These are phyloP conservation scores for Neofusicoccum sp. DNA, from an alignment of 2,329 filamentous ascomycete genomes.

Conservation along the genomic window DNA sequence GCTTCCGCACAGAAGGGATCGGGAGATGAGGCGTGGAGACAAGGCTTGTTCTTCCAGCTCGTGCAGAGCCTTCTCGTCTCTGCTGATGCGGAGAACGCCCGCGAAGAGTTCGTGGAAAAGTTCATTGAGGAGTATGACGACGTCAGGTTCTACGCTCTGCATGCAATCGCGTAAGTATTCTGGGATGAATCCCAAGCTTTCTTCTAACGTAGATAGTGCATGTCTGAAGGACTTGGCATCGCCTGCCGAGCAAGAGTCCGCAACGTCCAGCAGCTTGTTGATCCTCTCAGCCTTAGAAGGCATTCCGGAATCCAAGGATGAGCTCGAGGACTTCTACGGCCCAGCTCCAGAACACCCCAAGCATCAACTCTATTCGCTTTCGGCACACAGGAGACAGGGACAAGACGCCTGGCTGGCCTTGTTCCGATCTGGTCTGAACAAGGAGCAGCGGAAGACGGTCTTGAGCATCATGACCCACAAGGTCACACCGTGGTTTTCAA, in stretches of 20 bases:
- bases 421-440: conserved; percentile 64
- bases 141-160: conserved; percentile 78
- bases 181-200: not conserved
- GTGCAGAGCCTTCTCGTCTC: conserved; percentile 61
- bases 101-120: conserved; percentile 71
- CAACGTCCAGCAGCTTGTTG: conserved; percentile 56
- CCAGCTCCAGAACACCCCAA: conserved; percentile 64
- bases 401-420: conserved; percentile 85
- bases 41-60: conserved; percentile 63
- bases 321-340: conserved; percentile 68
- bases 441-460: conserved; percentile 75
- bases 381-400: conserved; percentile 72
- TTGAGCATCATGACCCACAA: conserved; percentile 72
- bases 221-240: not conserved
- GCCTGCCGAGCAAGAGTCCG: conserved; percentile 27
- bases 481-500: conserved; percentile 85
- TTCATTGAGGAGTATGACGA: conserved; percentile 81
- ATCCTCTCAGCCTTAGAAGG: conserved; percentile 67
- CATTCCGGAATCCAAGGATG: conserved; percentile 64
- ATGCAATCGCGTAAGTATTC: conserved; percentile 64
- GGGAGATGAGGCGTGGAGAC: conserved; percentile 68
- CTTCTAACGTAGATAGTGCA: not conserved
- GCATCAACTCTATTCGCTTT: conserved; percentile 58
- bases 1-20: conserved; percentile 60
- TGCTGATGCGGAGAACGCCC: conserved; percentile 57